Evolutionary conservation across 306 rosid genomes (phyloP).

Genomic region (Delonix regia): DNA sequence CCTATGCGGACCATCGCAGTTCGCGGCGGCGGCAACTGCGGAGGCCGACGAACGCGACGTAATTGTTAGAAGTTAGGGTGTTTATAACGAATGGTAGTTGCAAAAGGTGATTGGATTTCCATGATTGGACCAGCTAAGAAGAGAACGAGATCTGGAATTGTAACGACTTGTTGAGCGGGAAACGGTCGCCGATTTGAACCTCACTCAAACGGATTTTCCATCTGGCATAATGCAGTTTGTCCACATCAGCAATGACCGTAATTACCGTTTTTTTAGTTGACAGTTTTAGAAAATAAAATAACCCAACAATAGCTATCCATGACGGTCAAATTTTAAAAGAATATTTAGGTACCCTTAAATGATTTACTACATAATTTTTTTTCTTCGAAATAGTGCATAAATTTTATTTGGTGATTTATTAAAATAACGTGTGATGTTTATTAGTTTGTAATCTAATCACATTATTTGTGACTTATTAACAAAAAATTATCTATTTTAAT

Average conservation of each 20-base stretch:
- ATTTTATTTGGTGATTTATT: no score
- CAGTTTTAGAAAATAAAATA: no score
- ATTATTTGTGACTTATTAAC: no score
- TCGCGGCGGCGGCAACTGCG: background rate
- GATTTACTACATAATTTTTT: no score
- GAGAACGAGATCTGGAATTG: background rate
- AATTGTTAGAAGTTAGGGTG: background rate
- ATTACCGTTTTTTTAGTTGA: no score
- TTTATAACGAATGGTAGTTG: background rate
- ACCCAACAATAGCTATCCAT: no score
- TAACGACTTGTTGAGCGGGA: background rate
- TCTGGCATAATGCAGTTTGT: background rate
- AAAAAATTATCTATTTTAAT: no score
- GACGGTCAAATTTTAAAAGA: no score
- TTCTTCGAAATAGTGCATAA: no score
- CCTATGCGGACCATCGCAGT: constrained; percentile 56
- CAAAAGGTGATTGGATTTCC: background rate
- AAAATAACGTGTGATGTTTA: no score
- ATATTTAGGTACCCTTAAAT: no score
- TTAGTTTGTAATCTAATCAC: no score
- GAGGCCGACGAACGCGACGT: background rate
- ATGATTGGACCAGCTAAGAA: background rate
- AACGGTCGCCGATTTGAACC: background rate
- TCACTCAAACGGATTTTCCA: background rate
- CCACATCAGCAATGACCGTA: background rate